A percentile compares a stretch with the other conserved stretches of the same genome.
These are phyloP conservation scores for Diaporthe destruens DNA, from an alignment of 2,329 filamentous ascomycete genomes.

Conservation along the genomic window DNA sequence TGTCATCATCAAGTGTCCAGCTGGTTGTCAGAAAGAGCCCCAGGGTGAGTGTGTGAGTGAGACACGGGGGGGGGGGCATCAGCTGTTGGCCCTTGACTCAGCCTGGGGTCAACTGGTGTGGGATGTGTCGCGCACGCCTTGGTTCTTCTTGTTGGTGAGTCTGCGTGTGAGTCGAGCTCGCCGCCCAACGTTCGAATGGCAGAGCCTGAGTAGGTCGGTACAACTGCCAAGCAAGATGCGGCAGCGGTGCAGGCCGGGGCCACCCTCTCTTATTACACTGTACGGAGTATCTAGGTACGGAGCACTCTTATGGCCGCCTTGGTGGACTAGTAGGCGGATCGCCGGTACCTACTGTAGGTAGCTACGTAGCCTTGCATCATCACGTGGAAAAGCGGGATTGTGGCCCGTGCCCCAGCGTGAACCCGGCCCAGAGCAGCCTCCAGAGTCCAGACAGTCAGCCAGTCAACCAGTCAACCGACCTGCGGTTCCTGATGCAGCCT, in stretches of 20 bases:
- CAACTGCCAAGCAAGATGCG: neutral
- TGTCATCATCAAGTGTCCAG: conserved; percentile 11
- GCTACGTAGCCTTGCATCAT: conserved; percentile 29
- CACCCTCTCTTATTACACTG: too few relatives aligned
- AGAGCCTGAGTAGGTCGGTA: neutral
- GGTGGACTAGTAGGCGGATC: neutral
- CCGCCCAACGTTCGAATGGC: neutral
- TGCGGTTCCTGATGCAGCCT: conserved; percentile 41
- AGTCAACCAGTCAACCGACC: conserved; percentile 13
- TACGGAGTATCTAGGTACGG: too few relatives aligned
- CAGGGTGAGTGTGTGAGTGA: conserved; percentile 10
- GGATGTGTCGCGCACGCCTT: neutral
- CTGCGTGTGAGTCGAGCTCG: neutral
- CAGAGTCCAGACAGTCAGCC: conserved; percentile 27
- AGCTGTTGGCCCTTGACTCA: conserved; percentile 31
- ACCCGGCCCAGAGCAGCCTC: conserved; percentile 19
- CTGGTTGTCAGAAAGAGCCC: conserved; percentile 10
- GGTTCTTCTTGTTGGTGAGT: neutral
- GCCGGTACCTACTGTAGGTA: too few relatives aligned
- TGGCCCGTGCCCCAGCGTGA: conserved; percentile 23
- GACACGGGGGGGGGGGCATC: conserved; percentile 29
- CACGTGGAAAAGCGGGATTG: conserved; percentile 27
- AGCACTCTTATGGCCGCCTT: too few relatives aligned
- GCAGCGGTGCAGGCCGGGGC: neutral
- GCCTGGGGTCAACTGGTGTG: neutral